A percentile compares a stretch with the other conserved stretches of the same genome.
These are phyloP conservation scores for Colletotrichum gigasporum DNA, from an alignment of 2,329 filamentous ascomycete species.

Conservation along the genomic window DNA sequence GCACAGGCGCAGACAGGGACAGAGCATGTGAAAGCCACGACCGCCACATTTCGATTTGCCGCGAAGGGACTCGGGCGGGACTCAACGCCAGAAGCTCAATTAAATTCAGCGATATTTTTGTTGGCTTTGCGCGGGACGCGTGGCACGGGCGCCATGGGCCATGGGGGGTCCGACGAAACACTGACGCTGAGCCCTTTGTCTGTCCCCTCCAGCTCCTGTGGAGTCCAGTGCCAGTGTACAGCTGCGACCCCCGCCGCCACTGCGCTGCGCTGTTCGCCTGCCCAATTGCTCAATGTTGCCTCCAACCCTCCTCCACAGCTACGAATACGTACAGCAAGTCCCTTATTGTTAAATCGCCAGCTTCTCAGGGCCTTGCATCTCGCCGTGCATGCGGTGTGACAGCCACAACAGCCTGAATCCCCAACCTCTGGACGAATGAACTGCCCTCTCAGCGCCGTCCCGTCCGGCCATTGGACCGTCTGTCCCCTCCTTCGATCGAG, in stretches of 20 bases:
- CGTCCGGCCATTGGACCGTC: background rate
- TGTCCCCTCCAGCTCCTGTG: too few relatives aligned
- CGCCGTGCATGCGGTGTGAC: constrained; percentile 4
- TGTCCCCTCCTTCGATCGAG: background rate
- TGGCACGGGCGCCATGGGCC: constrained; percentile 16
- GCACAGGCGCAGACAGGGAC: background rate
- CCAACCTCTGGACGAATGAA: background rate
- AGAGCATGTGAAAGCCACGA: constrained; percentile 28
- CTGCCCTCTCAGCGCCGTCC: background rate
- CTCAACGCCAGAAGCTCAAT: too few relatives aligned
- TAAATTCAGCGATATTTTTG: background rate
- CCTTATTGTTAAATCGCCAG: background rate
- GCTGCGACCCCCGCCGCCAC: too few relatives aligned
- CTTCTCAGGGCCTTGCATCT: constrained; percentile 15
- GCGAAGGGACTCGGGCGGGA: background rate
- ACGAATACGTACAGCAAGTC: background rate
- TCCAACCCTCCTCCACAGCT: background rate
- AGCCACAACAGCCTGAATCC: constrained; percentile 1
- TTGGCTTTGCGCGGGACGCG: constrained; percentile 18
- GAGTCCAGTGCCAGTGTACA: too few relatives aligned
- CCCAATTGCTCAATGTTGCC: background rate
- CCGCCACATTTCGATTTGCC: constrained; percentile 3
- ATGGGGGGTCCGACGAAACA: background rate
- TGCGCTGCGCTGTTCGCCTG: too few relatives aligned
- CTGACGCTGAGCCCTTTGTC: too few relatives aligned